Evolutionary conservation across 164 flowering plant species (phyloP).

Genomic region (Magnolia sinica): DNA sequence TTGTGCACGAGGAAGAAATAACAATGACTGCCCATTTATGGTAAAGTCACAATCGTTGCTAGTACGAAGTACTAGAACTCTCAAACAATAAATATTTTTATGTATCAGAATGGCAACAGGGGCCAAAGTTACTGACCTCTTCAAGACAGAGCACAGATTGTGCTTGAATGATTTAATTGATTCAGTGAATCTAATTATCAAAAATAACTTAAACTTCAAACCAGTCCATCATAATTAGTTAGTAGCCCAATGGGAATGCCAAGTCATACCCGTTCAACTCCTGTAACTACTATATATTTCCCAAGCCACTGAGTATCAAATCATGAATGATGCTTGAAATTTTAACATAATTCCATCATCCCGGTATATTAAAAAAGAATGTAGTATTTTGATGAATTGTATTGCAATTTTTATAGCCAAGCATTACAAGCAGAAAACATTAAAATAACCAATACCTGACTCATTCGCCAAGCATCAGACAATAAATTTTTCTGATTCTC

Average conservation of each 20-base stretch:
- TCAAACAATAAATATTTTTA: no score
- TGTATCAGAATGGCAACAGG: no score
- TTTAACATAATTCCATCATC: neutral
- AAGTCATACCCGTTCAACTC: neutral
- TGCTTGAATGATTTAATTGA: neutral
- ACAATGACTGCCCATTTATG: neutral
- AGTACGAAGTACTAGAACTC: neutral
- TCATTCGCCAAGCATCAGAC: constrained; percentile 89
- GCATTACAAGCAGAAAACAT: constrained; percentile 7
- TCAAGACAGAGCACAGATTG: neutral
- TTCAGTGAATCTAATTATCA: neutral
- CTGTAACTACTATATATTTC: neutral
- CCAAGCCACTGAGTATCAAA: neutral
- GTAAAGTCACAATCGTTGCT: neutral
- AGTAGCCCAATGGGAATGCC: no score
- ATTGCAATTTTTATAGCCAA: neutral
- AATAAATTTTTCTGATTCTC: constrained; percentile 88
- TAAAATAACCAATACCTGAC: constrained; percentile 56
- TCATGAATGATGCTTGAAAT: neutral
- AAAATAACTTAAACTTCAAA: no score
- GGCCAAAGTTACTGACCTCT: neutral
- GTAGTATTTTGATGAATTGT: neutral
- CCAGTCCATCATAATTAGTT: no score
- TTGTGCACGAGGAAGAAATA: neutral
- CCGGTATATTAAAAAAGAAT: neutral